These are phyloP conservation scores for Pseudocercospora cruenta DNA, from an alignment of 2,329 filamentous ascomycete species.

Conservation along the genomic window DNA sequence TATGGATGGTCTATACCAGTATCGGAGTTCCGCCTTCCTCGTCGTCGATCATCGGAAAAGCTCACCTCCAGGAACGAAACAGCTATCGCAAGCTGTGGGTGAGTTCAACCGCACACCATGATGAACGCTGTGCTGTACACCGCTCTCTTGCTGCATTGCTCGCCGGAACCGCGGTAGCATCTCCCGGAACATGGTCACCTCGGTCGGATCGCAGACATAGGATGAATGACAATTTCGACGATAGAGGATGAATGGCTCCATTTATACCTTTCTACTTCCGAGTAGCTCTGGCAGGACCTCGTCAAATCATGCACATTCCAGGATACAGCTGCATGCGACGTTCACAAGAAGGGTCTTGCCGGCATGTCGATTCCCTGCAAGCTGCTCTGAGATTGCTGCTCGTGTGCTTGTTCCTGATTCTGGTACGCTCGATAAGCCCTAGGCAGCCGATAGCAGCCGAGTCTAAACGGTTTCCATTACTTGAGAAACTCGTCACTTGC, in stretches of 20 bases:
- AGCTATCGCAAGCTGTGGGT: conserved; percentile 12
- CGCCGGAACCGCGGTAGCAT: background rate
- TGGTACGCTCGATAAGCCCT: conserved; percentile 3
- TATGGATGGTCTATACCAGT: background rate
- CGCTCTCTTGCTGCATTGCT: conserved; percentile 4
- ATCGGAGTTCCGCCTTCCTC: background rate
- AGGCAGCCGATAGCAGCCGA: conserved; percentile 6
- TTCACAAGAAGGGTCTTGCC: background rate
- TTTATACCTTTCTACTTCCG: background rate
- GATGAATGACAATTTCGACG: background rate
- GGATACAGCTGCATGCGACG: background rate
- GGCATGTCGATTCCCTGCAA: background rate
- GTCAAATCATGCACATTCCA: background rate
- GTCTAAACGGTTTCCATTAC: conserved; percentile 18
- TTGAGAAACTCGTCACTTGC: conserved; percentile 9
- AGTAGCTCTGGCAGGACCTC: background rate
- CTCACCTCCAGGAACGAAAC: background rate
- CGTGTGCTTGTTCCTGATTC: conserved; percentile 8
- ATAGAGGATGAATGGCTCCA: background rate
- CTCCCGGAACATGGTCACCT: background rate
- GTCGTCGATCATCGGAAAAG: too few relatives aligned
- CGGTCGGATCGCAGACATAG: background rate
- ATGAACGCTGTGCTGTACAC: conserved; percentile 2
- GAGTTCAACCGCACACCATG: conserved; percentile 13
- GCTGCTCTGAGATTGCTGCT: background rate